Evolutionary conservation across 148 eudicot genomes (phyloP).

Genomic region (Diospyros lotus): DNA sequence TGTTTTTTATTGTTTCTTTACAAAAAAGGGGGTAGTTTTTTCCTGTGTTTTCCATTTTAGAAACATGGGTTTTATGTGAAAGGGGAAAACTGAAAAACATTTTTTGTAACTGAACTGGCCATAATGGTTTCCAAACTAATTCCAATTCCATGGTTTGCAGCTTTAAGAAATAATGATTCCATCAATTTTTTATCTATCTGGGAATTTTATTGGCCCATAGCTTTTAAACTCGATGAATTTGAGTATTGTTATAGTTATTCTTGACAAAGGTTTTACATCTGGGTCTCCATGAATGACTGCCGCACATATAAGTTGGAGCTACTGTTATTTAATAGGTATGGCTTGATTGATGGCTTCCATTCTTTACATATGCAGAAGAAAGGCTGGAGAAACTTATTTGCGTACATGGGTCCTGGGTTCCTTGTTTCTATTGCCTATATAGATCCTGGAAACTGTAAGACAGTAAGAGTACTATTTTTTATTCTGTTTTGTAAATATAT

Average conservation of each 20-base stretch:
- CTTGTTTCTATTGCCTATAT: conserved; percentile 96
- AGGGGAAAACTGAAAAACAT: no score
- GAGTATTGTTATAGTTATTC: not conserved
- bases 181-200: not conserved
- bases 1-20: no score
- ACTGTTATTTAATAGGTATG: not conserved
- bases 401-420: conserved; percentile 96
- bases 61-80: no score
- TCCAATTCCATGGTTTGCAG: not conserved
- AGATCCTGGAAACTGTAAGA: conserved; percentile 97
- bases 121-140: not conserved
- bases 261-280: not conserved
- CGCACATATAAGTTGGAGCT: not conserved
- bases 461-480: conserved; percentile 41
- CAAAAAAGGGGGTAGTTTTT: no score
- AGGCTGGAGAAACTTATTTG: conserved; percentile 91
- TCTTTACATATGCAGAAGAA: conserved; percentile 46
- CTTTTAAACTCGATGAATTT: not conserved
- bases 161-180: not conserved
- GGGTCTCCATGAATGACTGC: not conserved
- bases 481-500: not conserved
- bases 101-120: no score
- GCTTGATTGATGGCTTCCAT: conserved; percentile 4
- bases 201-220: not conserved
- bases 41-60: no score